Evolutionary conservation across 371 early-diverging fungal genomes (phyloP).

Genomic region (Catenaria anguillulae): DNA sequence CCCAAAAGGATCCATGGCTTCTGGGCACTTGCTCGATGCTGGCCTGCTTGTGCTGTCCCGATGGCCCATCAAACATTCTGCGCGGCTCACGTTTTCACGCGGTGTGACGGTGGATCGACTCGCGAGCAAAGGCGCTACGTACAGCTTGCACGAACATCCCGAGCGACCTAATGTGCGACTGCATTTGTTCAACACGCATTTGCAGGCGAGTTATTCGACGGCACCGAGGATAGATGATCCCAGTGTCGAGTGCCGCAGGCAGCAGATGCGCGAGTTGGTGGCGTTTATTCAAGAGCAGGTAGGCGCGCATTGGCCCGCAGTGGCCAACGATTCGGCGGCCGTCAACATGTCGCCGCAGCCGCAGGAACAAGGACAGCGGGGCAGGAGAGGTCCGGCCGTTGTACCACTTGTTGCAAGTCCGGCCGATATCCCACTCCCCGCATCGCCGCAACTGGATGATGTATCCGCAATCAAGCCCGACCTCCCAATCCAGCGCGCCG

Average conservation of each 20-base stretch:
- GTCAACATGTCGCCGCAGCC: too few relatives aligned
- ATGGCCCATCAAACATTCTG: background rate
- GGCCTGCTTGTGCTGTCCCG: slow-evolving; percentile 2
- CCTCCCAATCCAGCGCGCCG: too few relatives aligned
- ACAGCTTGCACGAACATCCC: background rate
- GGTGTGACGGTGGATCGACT: slow-evolving; percentile 5
- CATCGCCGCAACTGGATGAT: too few relatives aligned
- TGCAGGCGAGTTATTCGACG: slow-evolving; percentile 5
- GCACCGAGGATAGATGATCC: background rate
- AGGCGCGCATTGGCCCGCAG: background rate
- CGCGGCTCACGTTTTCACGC: background rate
- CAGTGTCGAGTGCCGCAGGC: background rate
- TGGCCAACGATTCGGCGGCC: background rate
- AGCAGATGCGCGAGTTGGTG: background rate
- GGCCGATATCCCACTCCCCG: too few relatives aligned
- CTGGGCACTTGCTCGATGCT: slow-evolving; percentile 1
- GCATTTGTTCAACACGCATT: slow-evolving; percentile 3
- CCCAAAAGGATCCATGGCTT: background rate
- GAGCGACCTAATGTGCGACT: background rate
- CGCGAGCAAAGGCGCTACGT: slow-evolving; percentile 3
- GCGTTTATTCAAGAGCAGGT: background rate
- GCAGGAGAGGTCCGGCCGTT: too few relatives aligned
- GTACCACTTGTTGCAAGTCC: too few relatives aligned
- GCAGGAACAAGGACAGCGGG: too few relatives aligned
- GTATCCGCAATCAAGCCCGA: too few relatives aligned